Conservation (phyloP, 2,329 filamentous ascomycete genomes). For the Cadophora sp. region DNA sequence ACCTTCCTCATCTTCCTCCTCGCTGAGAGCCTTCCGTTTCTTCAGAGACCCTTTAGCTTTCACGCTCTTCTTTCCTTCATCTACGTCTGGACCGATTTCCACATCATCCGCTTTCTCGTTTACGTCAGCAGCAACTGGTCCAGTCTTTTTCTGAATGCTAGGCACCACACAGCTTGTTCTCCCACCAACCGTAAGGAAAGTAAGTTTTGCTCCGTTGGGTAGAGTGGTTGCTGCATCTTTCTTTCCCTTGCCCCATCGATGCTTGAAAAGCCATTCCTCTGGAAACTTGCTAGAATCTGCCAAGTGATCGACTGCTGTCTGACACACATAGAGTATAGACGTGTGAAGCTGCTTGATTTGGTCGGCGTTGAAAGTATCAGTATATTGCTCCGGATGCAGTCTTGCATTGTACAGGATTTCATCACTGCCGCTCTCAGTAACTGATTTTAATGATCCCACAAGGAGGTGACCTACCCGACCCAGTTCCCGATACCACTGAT, state of each 20-base stretch:
- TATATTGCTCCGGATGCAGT: constrained; percentile 92
- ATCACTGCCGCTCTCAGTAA: constrained; percentile 57
- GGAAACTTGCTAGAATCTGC: constrained; percentile 88
- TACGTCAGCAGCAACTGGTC: constrained; percentile 38
- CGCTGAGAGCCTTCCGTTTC: constrained; percentile 19
- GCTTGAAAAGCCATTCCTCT: constrained; percentile 84
- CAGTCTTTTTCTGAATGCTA: constrained; percentile 79
- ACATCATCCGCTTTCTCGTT: constrained; percentile 29
- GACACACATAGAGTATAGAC: constrained; percentile 79
- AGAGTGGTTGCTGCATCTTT: constrained; percentile 71
- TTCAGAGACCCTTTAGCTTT: constrained; percentile 45
- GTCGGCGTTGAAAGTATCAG: constrained; percentile 75
- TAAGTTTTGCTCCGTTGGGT: constrained; percentile 84
- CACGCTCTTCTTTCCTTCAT: constrained; percentile 40
- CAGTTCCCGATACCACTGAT: constrained; percentile 96
- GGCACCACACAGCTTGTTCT: constrained; percentile 91
- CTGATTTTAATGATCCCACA: neutral
- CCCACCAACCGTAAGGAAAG: constrained; percentile 87
- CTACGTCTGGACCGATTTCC: constrained; percentile 16
- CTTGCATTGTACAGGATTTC: constrained; percentile 90
- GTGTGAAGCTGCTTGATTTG: constrained; percentile 77
- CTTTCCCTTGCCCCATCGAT: constrained; percentile 90
- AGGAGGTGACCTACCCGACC: constrained; percentile 67
- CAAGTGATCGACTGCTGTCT: constrained; percentile 77
- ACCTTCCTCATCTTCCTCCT: constrained; percentile 16